These are phyloP conservation scores for Sporothrix dimorphospora DNA, from an alignment of 2,329 filamentous ascomycete species.

Conservation along the genomic window DNA sequence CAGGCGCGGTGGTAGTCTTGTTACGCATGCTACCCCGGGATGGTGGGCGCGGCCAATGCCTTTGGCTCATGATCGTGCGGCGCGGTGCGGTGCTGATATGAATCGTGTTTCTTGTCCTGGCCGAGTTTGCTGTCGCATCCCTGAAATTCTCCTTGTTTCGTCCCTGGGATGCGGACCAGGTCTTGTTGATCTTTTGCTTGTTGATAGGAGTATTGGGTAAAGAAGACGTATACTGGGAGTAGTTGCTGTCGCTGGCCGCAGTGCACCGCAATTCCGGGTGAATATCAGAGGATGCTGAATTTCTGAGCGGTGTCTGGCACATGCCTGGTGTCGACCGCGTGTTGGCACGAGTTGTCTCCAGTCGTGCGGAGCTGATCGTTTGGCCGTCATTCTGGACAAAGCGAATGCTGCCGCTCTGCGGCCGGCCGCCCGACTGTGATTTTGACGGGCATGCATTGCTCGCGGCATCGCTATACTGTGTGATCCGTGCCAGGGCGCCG, in stretches of 20 bases:
- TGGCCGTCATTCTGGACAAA: slow-evolving; percentile 44
- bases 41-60: slow-evolving; percentile 18
- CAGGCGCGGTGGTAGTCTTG: background rate
- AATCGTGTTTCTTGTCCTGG: slow-evolving; percentile 13
- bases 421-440: background rate
- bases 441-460: background rate
- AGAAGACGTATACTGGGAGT: slow-evolving; percentile 21
- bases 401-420: slow-evolving; percentile 54
- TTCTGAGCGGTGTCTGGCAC: background rate
- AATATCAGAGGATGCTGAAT: background rate
- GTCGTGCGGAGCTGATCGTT: background rate
- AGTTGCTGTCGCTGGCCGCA: slow-evolving; percentile 28
- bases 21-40: background rate
- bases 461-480: background rate
- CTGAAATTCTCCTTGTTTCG: slow-evolving; percentile 31
- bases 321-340: background rate
- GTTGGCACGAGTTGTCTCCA: background rate
- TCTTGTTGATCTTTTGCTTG: slow-evolving; percentile 28
- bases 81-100: slow-evolving; percentile 7
- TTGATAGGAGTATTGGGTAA: slow-evolving; percentile 6
- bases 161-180: slow-evolving; percentile 21
- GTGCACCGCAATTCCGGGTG: background rate
- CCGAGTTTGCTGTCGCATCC: background rate
- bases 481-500: background rate
- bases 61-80: slow-evolving; percentile 20